Evolutionary conservation across 768 basidiomycete genomes (phyloP), one percentile per base, ranked within the genome.

Genomic region (Lentinula boryana): DNA sequence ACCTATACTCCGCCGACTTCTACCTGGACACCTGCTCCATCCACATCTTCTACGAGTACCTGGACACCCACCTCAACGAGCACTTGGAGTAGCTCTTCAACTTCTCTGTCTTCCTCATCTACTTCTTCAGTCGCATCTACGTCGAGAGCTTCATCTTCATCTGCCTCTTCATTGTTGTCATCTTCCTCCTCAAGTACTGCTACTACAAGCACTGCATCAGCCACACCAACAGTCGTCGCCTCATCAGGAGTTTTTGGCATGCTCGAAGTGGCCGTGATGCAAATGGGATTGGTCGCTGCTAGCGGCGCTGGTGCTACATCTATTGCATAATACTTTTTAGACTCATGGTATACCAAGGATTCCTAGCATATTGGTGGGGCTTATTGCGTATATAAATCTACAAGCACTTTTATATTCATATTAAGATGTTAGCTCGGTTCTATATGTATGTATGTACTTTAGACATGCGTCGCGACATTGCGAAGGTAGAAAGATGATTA

Each of bases 81-180:
- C 15, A 50, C 58, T 21, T 16, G 44, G 21, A 60, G n/a, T 15
- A 38, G 35, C 16, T 51, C 58, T 58, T 75, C 70, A 13, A 56
- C 62, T 15, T 73, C 72, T 10, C 75, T 71, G n/a, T 69, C 76
- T 4, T 78, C 79, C 7, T 75, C 76, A 8, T 66, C 65, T 48
- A 66, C 63, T 1, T 74, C 76, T 48, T 74, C 73, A 38, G 63
- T 70, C 31, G 64, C 66, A 5, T 64, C 70, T 10, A 67, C 58
- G 58, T 74, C 69, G 13, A 57, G 61, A 13, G 73, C 72, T 13
- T 75, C 75, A 4, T 78, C 79, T 7, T 75, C 76, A 10, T 66
- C 65, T 49, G 27, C 27, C 27, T 67, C 63, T 1, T 73, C 76
- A 46, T 74, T 73, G 40, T 64, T 71, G 33, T 64, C 66, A 6